Evolutionary conservation across 495 filamentous ascomycete genomes (phyloP).

Genomic region (Aspergillus nidulans): DNA sequence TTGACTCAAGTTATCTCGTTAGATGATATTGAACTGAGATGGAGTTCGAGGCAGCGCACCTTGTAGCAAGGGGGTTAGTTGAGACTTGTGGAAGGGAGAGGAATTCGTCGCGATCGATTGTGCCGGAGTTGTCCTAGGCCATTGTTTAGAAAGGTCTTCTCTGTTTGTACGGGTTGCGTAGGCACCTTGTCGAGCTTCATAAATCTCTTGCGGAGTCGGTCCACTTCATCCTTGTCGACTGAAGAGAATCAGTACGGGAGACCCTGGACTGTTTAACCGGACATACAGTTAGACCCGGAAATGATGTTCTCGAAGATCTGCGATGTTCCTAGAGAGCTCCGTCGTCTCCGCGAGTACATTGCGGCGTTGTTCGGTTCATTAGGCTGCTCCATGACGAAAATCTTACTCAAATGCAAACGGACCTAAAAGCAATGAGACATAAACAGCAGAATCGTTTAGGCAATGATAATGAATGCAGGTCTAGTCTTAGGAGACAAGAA

Average conservation of each 20-base stretch:
- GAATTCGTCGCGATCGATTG: slow-evolving; percentile 98
- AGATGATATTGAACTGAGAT: neutral
- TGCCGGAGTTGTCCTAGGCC: slow-evolving; percentile 87
- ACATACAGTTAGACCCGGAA: slow-evolving; percentile 89
- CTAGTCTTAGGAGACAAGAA: neutral
- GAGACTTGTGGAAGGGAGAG: slow-evolving; percentile 95
- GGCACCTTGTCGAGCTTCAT: slow-evolving; percentile 98
- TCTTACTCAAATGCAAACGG: slow-evolving; percentile 6
- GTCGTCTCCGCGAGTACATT: slow-evolving; percentile 45
- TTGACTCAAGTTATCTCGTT: neutral
- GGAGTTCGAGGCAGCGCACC: slow-evolving; percentile 45
- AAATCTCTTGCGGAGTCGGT: slow-evolving; percentile 90
- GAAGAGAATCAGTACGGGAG: slow-evolving; percentile 8
- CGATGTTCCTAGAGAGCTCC: slow-evolving; percentile 70
- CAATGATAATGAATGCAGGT: neutral
- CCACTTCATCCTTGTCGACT: slow-evolving; percentile 98
- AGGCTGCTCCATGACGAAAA: slow-evolving; percentile 32
- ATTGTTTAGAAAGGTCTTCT: neutral
- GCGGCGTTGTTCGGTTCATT: slow-evolving; percentile 46
- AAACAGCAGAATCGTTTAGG: neutral
- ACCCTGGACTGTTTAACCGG: neutral
- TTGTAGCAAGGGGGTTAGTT: slow-evolving; percentile 92
- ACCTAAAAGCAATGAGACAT: neutral
- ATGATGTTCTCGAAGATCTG: slow-evolving; percentile 93
- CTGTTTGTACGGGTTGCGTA: slow-evolving; percentile 14